Evolutionary conservation across 495 filamentous ascomycete species (phyloP).

Genomic region (Xylaria intraflava): DNA sequence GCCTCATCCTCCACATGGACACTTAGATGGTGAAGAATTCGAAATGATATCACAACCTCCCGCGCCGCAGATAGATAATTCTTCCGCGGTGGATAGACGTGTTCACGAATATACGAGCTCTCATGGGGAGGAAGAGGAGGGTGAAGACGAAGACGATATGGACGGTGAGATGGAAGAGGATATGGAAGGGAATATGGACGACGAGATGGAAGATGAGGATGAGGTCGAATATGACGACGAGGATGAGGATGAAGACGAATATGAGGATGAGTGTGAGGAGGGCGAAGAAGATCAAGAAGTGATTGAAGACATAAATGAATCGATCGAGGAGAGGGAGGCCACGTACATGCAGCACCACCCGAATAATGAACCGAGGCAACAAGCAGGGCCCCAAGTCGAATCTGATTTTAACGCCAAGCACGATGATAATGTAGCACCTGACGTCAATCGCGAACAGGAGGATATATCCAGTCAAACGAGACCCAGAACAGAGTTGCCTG

Average conservation of each 20-base stretch:
- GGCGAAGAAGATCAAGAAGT: background rate
- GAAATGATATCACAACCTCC: background rate
- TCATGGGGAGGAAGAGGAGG: conserved; percentile 2
- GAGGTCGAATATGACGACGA: background rate
- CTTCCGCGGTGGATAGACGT: background rate
- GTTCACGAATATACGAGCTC: background rate
- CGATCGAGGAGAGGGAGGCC: background rate
- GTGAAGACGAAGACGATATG: conserved; percentile 4
- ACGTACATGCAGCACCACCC: background rate
- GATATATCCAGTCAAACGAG: background rate
- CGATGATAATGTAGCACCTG: background rate
- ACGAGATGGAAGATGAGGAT: background rate
- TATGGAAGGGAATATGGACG: background rate
- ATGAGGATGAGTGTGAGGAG: background rate
- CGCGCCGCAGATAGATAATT: background rate
- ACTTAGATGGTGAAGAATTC: background rate
- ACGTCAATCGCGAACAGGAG: background rate
- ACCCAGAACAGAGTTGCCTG: background rate
- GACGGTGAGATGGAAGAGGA: background rate
- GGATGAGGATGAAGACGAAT: conserved; percentile 1
- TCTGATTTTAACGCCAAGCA: background rate
- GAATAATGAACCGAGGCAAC: background rate
- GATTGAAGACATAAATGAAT: background rate
- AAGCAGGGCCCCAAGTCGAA: background rate
- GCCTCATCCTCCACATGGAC: background rate